phyloP scores from a whole-genome alignment of 176 grass and related monocot genomes.

The Oryza glaberrima region DNA sequence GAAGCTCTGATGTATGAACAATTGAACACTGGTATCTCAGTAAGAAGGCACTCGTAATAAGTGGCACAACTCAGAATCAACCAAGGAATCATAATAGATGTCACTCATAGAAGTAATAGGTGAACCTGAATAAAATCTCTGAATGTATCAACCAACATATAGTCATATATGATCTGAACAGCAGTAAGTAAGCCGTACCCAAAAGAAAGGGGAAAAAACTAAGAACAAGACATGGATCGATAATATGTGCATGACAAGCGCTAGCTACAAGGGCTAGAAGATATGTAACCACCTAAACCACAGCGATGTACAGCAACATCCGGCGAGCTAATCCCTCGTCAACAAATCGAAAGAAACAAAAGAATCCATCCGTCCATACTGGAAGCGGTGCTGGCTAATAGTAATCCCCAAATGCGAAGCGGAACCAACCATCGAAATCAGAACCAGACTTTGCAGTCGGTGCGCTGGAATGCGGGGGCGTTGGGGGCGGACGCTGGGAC shows the following conservation, averaged over 20 bases:
- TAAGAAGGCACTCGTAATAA: neutral
- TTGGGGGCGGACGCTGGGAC: slow-evolving; percentile 15
- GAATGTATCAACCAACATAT: neutral
- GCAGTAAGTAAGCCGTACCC: neutral
- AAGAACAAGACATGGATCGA: neutral
- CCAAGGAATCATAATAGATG: neutral
- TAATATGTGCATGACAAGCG: neutral
- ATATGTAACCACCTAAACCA: neutral
- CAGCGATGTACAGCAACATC: neutral
- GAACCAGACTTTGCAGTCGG: slow-evolving; percentile 53
- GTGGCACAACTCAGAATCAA: neutral
- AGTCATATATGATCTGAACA: neutral
- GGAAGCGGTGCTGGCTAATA: neutral
- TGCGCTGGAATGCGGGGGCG: slow-evolving; percentile 7
- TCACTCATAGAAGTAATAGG: neutral
- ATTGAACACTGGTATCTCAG: neutral
- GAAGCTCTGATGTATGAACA: neutral
- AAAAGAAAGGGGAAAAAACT: neutral
- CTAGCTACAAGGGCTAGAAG: neutral
- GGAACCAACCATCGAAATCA: slow-evolving; percentile 11
- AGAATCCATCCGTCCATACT: neutral
- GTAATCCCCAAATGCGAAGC: neutral
- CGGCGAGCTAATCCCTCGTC: neutral
- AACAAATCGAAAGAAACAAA: slow-evolving; percentile 18
- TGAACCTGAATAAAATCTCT: neutral